Evolutionary conservation across 495 filamentous ascomycete genomes (phyloP), one percentile per base, ranked within the genome.

Genomic region (Xylaria flabelliformis): DNA sequence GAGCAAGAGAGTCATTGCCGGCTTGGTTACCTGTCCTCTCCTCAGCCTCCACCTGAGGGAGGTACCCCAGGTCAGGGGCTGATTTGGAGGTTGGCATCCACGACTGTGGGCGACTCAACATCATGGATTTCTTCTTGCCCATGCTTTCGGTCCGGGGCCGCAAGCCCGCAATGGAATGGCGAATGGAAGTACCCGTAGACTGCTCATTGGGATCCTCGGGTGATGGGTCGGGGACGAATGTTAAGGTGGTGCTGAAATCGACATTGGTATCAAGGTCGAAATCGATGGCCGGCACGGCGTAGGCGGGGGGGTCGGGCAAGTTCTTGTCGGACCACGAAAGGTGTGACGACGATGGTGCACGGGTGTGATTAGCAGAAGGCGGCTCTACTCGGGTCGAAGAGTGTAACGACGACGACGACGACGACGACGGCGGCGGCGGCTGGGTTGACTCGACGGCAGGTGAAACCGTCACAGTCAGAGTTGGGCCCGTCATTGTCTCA

Each of bases 271-370:
- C 53, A 61, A 55, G 48, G 63, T 77, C 80, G 64, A 84, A 81
- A 67, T 83, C 81, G 77, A 86, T 82, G 13, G 81, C 80, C 26
- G 84, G 83, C 36, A 84, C 80, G 75, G 82, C 82, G 75, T 84
- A 83, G 65, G 79, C 69, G 26, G 83, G 75, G 48, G 80, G 74
- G 72, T 75, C 79, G 39, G 83, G 80, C 29, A 81, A 72, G 58
- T 62, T 78, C 76, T 82, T 82, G 77, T 76, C 64, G 73, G 70
- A 73, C 64, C 73, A 75, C 24, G 76, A 75, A 50, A 74, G 51
- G 46, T 72, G 73, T 26, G 72, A 73, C 61, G 74, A 56, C 34
- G 73, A 61, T 66, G 67, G 69, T 67, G 66, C 63, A 72, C 76
- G 61, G 78, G 65, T 67, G 34, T 70, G 46, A 72, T 69, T 26